Evolutionary conservation across 768 basidiomycete genomes (phyloP), one percentile per base, ranked within the genome.

Genomic region (Dioszegia hungarica): DNA sequence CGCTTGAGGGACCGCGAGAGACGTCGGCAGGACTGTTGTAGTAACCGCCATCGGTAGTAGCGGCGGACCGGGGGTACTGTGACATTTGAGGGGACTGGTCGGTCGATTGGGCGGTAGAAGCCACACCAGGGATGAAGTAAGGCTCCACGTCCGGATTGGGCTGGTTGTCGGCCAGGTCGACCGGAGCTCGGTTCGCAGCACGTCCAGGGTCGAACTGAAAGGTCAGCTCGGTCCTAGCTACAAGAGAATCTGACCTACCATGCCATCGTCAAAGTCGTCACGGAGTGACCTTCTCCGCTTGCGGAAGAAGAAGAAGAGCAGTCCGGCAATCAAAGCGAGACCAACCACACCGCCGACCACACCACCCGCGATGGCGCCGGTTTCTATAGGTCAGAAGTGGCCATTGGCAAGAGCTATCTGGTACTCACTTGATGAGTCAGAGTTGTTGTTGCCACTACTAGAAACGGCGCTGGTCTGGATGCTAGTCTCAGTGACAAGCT

Each of bases 201-300:
- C 73, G 65, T 46, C 59, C 49, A 27, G 73, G 73, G 47, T 75
- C 73, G 47, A 75, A 75, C 73, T 75, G 46, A 29, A 19, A 9
- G 10, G 8, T 53, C 46, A 53, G 57, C 47, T 20, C n/a, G 9
- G 12, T 40, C 27, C 15, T n/a, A 11, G 36, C 10, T 1, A 36
- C n/a, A 12, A 17, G 25, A 29, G 17, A 40, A 10, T 9, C 15
- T 9, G 27, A 66, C 70, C 64, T 50, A 74, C 74, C 74, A 75
- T 75, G 63, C 66, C 70, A 34, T 76, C 73, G 51, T 74, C 73
- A 60, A 73, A 73, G 53, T 71, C 73, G 43, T 72, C 66, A 19
- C 63, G 46, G 45, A 66, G 61, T 10, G 61, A 61, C 59, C 57
- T 66, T 59, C 61, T 61, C 43, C 60, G 57, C 40, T 56, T 63